Conservation (phyloP, 345 rosid genomes). For the Streptanthus diversifolius region DNA sequence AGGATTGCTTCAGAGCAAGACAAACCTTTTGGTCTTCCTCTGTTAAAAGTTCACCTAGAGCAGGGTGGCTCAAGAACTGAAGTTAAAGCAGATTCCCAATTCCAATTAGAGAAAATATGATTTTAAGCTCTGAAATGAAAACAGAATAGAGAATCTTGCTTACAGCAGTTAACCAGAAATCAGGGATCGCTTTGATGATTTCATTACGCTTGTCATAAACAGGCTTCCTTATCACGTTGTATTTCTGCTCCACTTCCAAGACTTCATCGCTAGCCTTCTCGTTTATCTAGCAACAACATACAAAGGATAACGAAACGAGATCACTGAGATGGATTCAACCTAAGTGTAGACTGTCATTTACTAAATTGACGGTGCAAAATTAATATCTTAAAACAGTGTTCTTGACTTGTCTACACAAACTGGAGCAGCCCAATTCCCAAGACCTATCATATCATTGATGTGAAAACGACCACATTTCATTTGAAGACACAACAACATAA, state of each 20-base stretch:
- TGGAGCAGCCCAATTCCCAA: not conserved
- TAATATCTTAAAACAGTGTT: not conserved
- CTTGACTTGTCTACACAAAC: not conserved
- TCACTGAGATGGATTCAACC: not conserved
- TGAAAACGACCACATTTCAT: not conserved
- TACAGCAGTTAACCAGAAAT: conserved; percentile 95
- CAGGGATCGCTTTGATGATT: conserved; percentile 74
- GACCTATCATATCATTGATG: not conserved
- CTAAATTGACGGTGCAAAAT: not conserved
- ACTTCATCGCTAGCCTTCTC: conserved; percentile 92
- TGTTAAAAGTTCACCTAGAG: conserved; percentile 62
- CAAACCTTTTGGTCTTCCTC: conserved; percentile 96
- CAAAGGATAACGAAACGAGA: not conserved
- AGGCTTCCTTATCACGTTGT: conserved; percentile 74
- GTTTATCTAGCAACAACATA: conserved; percentile 47
- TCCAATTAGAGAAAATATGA: not conserved
- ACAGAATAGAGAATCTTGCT: conserved; percentile 31
- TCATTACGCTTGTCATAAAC: conserved; percentile 79
- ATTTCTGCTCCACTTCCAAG: conserved; percentile 87
- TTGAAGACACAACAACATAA: not conserved
- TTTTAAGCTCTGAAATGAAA: not conserved
- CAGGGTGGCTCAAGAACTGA: conserved; percentile 92
- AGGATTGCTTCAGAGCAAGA: not conserved
- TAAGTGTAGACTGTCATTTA: not conserved
- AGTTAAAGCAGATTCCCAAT: not conserved